Percentiles rank a stretch among this genome's conserved stretches.
phyloP scores from a whole-genome alignment of 2,329 filamentous ascomycete genomes.

The Pseudogymnoascus sp. region DNA sequence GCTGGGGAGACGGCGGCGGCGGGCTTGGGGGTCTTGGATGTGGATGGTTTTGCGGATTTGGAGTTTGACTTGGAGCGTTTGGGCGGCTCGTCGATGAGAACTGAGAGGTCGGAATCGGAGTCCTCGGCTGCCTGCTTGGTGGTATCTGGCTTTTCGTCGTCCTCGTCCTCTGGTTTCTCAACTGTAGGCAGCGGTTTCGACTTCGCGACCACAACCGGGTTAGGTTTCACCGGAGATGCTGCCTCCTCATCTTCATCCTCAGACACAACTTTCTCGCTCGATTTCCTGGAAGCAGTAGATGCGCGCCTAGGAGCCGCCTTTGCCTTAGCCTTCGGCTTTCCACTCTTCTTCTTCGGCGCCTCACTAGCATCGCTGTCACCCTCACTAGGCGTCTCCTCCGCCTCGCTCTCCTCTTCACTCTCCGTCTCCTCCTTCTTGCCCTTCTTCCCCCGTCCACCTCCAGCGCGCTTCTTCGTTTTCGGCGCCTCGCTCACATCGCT shows the following conservation, averaged over 20 bases:
- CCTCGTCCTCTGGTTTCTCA: background rate
- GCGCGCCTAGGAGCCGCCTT: conserved; percentile 29
- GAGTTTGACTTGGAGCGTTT: conserved; percentile 39
- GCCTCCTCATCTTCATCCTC: conserved; percentile 14
- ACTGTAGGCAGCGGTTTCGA: conserved; percentile 8
- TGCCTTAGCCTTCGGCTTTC: conserved; percentile 20
- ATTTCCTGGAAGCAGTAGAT: conserved; percentile 36
- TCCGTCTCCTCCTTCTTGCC: conserved; percentile 1
- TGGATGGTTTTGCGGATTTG: conserved; percentile 34
- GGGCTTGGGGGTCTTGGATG: conserved; percentile 25
- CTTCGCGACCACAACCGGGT: background rate
- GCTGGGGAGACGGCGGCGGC: conserved; percentile 47
- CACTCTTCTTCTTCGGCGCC: conserved; percentile 18
- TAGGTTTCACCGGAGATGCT: background rate
- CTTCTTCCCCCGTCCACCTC: conserved; percentile 12
- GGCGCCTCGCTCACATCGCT: conserved; percentile 15
- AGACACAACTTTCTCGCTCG: conserved; percentile 16
- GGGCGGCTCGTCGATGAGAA: conserved; percentile 69
- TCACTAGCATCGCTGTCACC: conserved; percentile 20
- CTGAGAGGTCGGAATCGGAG: conserved; percentile 59
- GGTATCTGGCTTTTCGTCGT: conserved; percentile 15
- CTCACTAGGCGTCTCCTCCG: conserved; percentile 19
- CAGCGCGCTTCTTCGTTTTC: conserved; percentile 15
- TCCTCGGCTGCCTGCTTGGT: conserved; percentile 32
- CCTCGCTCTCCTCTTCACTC: conserved; percentile 11